Conservation (phyloP, 352 stramenopile genomes). For the Phytophthora pseudosyringae region DNA sequence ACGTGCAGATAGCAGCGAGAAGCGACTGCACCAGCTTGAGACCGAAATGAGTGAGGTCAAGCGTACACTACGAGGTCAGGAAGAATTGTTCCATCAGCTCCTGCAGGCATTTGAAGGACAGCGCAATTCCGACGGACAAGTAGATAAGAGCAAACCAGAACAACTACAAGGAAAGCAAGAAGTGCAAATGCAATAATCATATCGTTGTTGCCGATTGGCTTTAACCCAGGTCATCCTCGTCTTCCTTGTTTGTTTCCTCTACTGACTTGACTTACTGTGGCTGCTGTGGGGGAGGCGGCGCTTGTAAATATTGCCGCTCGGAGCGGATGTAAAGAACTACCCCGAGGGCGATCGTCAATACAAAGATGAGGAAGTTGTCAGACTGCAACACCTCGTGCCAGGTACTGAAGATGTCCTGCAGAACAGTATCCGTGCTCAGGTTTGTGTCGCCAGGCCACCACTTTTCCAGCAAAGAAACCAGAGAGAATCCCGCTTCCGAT, state of each 20-base stretch:
- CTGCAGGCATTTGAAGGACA: constrained; percentile 4
- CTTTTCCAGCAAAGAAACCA: constrained; percentile 38
- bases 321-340: constrained; percentile 82
- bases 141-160: not conserved
- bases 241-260: constrained; percentile 15
- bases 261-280: constrained; percentile 29
- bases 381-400: constrained; percentile 59
- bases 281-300: constrained; percentile 30
- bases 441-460: constrained; percentile 41
- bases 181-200: constrained; percentile 42
- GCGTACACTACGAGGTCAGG: constrained; percentile 18
- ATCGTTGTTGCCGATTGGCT: constrained; percentile 23
- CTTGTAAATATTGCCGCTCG: constrained; percentile 66
- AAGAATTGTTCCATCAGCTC: constrained; percentile 24
- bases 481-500: constrained; percentile 13
- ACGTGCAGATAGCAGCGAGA: constrained; percentile 26
- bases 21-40: constrained; percentile 22
- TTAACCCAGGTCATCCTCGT: constrained; percentile 10
- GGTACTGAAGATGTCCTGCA: constrained; percentile 24
- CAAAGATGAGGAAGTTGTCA: constrained; percentile 71
- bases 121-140: not conserved
- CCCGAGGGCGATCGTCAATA: constrained; percentile 64
- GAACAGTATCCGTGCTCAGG: constrained; percentile 15
- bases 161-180: constrained; percentile 5
- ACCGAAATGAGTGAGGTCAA: constrained; percentile 24